phyloP scores from a whole-genome alignment of 345 rosid species.

The Euphorbia peplus region DNA sequence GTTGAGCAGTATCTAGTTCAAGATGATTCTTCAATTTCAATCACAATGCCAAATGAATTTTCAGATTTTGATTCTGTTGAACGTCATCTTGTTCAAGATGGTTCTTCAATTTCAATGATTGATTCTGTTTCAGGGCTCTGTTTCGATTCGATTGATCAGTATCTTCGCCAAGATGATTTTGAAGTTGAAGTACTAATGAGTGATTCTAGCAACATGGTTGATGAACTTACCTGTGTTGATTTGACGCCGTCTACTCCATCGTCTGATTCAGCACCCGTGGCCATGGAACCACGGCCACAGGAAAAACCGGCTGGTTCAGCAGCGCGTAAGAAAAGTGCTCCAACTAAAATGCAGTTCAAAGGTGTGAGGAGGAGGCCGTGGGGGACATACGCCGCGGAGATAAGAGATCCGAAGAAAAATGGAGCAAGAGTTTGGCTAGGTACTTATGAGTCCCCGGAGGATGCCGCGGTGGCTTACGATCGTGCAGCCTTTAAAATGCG shows the following conservation, averaged over 20 bases:
- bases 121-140: no score
- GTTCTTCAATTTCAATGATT: no score
- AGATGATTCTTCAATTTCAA: background rate
- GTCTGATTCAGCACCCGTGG: background rate
- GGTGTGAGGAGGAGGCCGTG: constrained; percentile 54
- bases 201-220: no score
- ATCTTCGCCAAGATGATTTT: background rate
- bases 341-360: constrained; percentile 2
- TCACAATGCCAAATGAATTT: background rate
- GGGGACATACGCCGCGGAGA: constrained; percentile 76
- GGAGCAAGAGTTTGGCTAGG: constrained; percentile 73
- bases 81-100: no score
- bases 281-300: background rate
- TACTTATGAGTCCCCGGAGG: constrained; percentile 56
- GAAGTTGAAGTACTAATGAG: background rate
- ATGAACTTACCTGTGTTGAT: background rate
- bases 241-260: background rate
- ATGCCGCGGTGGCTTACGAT: constrained; percentile 45
- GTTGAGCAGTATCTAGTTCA: constrained; percentile 22
- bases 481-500: constrained; percentile 34
- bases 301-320: background rate
- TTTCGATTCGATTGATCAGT: no score
- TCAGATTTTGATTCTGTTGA: no score
- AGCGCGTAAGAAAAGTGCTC: background rate
- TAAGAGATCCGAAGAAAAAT: constrained; percentile 59